phyloP scores from a whole-genome alignment of 2,329 filamentous ascomycete species.

The Aspergillus brasiliensis region DNA sequence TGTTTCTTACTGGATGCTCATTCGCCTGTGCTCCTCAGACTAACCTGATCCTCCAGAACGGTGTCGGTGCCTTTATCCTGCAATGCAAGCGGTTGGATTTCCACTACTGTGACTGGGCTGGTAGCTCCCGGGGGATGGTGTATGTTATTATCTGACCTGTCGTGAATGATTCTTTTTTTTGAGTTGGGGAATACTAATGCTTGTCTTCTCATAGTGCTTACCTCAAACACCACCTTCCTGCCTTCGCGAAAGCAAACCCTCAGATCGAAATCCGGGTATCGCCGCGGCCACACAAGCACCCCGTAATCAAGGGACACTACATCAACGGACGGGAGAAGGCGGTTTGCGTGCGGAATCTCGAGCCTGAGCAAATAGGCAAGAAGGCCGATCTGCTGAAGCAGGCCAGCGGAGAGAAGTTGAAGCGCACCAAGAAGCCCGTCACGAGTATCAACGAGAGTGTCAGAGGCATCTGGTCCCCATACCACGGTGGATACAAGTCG shows the following conservation, averaged over 20 bases:
- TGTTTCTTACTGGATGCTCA: not conserved
- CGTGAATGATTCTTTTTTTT: not conserved
- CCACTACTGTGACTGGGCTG: slow-evolving; percentile 95
- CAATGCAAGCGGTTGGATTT: slow-evolving; percentile 96
- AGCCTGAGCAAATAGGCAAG: slow-evolving; percentile 75
- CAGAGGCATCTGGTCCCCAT: slow-evolving; percentile 66
- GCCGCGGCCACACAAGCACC: slow-evolving; percentile 85
- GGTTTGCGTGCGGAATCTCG: slow-evolving; percentile 85
- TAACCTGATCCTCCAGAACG: slow-evolving; percentile 66
- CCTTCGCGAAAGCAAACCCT: slow-evolving; percentile 79
- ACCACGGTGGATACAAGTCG: slow-evolving; percentile 58
- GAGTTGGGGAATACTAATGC: not conserved
- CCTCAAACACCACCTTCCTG: slow-evolving; percentile 72
- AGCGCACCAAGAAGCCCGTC: slow-evolving; percentile 60
- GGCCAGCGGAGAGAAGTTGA: slow-evolving; percentile 52
- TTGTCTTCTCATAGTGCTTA: slow-evolving; percentile 62
- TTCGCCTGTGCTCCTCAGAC: not conserved
- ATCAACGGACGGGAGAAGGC: slow-evolving; percentile 87
- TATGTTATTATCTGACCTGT: slow-evolving; percentile 46
- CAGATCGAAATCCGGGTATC: slow-evolving; percentile 90
- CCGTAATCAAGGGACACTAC: slow-evolving; percentile 84
- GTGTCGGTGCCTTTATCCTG: slow-evolving; percentile 92
- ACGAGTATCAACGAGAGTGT: slow-evolving; percentile 65
- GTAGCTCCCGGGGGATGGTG: slow-evolving; percentile 95
- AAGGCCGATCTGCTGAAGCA: slow-evolving; percentile 63